phyloP scores from a whole-genome alignment of 1,139 yeast species.

The Yamadazyma conglobata region DNA sequence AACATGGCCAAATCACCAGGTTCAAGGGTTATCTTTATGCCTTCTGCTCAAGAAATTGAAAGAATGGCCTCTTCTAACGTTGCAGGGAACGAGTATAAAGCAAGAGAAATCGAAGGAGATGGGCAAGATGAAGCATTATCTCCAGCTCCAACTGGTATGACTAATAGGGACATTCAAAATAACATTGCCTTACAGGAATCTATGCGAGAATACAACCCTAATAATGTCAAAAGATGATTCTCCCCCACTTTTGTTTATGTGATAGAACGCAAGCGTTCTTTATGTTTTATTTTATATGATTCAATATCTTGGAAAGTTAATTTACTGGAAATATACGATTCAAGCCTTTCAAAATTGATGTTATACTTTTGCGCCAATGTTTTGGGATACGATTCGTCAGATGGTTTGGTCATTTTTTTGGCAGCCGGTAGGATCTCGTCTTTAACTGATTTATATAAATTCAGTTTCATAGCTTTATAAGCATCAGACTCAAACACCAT shows the following conservation, averaged over 20 bases:
- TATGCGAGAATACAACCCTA: conserved; percentile 10
- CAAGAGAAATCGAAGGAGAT: conserved; percentile 17
- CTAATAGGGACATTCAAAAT: conserved; percentile 17
- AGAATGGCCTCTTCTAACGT: conserved; percentile 28
- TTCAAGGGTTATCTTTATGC: conserved; percentile 74
- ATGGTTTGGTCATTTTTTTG: too few relatives aligned
- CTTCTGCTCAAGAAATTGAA: conserved; percentile 46
- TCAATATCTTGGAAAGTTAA: conserved; percentile 13
- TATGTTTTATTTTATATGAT: conserved; percentile 13
- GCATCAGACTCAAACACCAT: conserved; percentile 13
- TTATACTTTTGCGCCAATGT: conserved; percentile 2
- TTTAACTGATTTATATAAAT: too few relatives aligned
- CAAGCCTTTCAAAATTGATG: conserved; percentile 7
- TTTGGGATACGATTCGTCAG: too few relatives aligned
- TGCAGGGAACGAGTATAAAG: conserved; percentile 2
- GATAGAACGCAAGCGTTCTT: conserved; percentile 8
- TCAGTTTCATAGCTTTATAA: conserved; percentile 4
- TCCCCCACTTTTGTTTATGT: neutral
- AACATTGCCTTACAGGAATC: conserved; percentile 33
- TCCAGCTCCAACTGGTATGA: conserved; percentile 11
- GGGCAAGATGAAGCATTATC: conserved; percentile 18
- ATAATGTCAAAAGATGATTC: too few relatives aligned
- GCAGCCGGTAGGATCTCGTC: too few relatives aligned
- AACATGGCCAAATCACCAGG: conserved; percentile 62
- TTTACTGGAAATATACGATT: conserved; percentile 12